phyloP scores from a whole-genome alignment of 768 basidiomycete genomes.

The Pleurotus cornucopiae region DNA sequence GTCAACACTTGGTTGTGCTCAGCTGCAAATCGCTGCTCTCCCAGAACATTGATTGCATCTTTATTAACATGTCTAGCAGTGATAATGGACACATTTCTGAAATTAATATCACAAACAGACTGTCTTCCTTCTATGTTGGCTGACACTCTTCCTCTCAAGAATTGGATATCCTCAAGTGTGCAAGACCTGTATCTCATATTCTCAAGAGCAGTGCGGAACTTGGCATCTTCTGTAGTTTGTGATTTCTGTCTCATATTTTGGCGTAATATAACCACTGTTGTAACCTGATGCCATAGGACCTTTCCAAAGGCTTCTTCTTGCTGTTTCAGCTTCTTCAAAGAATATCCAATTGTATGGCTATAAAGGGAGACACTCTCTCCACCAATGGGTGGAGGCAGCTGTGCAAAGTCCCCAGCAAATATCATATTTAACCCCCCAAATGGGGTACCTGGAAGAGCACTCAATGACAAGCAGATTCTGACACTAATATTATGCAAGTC shows the following conservation, averaged over 20 bases:
- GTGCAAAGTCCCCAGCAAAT: conserved; percentile 38
- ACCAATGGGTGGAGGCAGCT: conserved; percentile 18
- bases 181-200: conserved; percentile 24
- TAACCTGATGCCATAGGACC: conserved; percentile 26
- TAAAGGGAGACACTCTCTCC: conserved; percentile 16
- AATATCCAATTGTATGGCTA: conserved; percentile 11
- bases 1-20: conserved; percentile 20
- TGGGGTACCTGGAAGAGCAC: conserved; percentile 12
- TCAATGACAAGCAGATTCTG: conserved; percentile 16
- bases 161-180: conserved; percentile 20
- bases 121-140: not conserved
- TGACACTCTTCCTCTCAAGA: conserved; percentile 12
- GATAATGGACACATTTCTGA: conserved; percentile 28
- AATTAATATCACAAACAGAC: conserved; percentile 11
- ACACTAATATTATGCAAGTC: conserved; percentile 23
- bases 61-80: conserved; percentile 23
- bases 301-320: conserved; percentile 23
- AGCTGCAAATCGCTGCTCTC: conserved; percentile 22
- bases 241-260: conserved; percentile 23
- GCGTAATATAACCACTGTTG: conserved; percentile 26
- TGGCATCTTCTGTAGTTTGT: conserved; percentile 20
- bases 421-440: conserved; percentile 36
- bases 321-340: not conserved
- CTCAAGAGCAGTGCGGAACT: conserved; percentile 22
- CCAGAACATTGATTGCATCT: conserved; percentile 26